Base-by-base conservation (phyloP, 768 basidiomycete genomes). In the Boletus huronensis region DNA sequence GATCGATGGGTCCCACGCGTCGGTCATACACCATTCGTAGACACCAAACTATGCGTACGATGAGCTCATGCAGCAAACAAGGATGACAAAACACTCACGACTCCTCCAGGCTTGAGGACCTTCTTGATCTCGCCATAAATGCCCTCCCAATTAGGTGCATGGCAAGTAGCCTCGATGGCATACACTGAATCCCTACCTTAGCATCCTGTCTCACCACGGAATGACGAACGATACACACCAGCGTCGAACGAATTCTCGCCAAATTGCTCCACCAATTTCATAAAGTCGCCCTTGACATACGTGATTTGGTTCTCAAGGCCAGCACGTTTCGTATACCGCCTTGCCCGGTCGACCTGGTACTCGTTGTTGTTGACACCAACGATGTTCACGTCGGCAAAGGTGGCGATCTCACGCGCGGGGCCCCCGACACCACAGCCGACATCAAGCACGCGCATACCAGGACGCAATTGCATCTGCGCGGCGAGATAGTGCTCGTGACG, bases 11-110 rank as follows among this genome's bases (percentile, higher is more conserved):
- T 98, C 89, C 91, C 95, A 95, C 3, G 73, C 69, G 71, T 98
- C 94, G 19, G 97, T 98, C 97, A 99, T 98, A 73, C 85, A 87
- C 96, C 96, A 99, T 70, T 98, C 97, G 73, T 98, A 99, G 35
- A 98, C 90, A 66, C 95, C 96, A 72, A 97, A 97, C 90, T 95
- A 57, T 1, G 38, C 48, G 36, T 41, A 31, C 44, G 5, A 26
- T 55, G 3, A 56, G 60, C 57, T 2, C 45, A n/a, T 32, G 43
- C 5, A 45, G 5, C 5, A 5, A 6, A 48, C 26, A 11, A 19
- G 5, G 58, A 41, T 2, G 3, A 6, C 23, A 21, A n/a, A 44
- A 52, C 28, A 82, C 90, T 70, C 67, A 95, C 93, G 21, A 90
- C 77, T 58, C 96, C 96, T 75, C 95, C 96, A 0, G 96, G 96